Conservation (phyloP, 148 eudicot genomes). For the Nyssa sinensis region DNA sequence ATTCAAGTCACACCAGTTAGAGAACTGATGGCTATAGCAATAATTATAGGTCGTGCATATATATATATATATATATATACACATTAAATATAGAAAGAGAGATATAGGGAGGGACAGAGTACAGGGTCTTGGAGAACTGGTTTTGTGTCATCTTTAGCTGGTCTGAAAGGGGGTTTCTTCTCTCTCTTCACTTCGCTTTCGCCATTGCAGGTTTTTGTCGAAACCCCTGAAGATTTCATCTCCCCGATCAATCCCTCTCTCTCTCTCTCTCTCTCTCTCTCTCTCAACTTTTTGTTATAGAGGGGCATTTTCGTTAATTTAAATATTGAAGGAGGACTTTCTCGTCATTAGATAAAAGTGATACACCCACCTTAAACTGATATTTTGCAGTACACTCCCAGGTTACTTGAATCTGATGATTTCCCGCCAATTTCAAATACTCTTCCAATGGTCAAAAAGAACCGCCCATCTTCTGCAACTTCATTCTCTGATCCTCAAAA, state of each 20-base stretch:
- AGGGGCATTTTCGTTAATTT: too few species aligned
- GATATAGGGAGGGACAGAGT: constrained; percentile 9
- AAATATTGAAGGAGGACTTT: too few species aligned
- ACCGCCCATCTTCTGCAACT: constrained; percentile 27
- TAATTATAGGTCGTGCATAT: not conserved
- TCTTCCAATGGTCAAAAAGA: constrained; percentile 31
- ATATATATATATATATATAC: not conserved
- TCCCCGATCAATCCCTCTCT: constrained; percentile 4
- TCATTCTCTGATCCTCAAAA: constrained; percentile 37
- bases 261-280: not conserved
- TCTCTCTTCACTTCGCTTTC: constrained; percentile 13
- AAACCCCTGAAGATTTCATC: constrained; percentile 17
- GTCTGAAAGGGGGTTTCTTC: constrained; percentile 54
- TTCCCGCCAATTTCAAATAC: constrained; percentile 36
- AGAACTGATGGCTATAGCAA: too few species aligned
- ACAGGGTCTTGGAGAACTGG: constrained; percentile 79
- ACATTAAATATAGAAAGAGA: not conserved
- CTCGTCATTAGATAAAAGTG: not conserved
- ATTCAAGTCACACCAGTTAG: too few species aligned
- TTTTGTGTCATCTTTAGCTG: constrained; percentile 69
- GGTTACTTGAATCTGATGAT: constrained; percentile 10
- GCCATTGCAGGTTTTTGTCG: not conserved
- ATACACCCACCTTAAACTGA: not conserved
- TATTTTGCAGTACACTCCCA: too few species aligned
- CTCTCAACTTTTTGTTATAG: not conserved